Evolutionary conservation across 257 asterid genomes (phyloP), one percentile per base, ranked within the genome.

Genomic region (Echium plantagineum): DNA sequence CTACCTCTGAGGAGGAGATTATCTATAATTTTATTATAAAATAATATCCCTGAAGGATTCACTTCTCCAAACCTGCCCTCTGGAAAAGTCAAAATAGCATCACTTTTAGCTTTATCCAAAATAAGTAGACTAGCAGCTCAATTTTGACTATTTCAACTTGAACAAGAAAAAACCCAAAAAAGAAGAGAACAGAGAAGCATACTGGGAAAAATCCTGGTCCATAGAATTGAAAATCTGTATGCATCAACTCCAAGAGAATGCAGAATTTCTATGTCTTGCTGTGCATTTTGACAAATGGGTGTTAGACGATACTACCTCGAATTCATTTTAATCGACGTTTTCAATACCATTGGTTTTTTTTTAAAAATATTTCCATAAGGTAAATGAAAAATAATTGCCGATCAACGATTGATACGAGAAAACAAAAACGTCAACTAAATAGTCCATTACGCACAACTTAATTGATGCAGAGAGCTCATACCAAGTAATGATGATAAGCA

Each of bases 171-270:
- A 12, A 12, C 24, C 32, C 64, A 28, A 24, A 24, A 18, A 26
- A 5, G 21, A 20, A 7, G 15, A 63, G 63, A 49, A 56, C 0
- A 30, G 7, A 12, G 32, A 46, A 66, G 32, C 81, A 51, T 78
- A 89, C 95, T 74, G 7, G 97, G 97, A 58, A 89, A 83, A 71
- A 89, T 54, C 81, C 97, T 80, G 60, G 87, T 73, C 97, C 97
- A 86, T 5, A 95, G 84, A 75, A 89, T 86, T 22, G 97, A 89
- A 62, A 89, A 68, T 13, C 94, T 85, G 63, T 86, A 89, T 32
- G 91, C 73, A 66, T 73, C 65, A 62, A 82, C 76, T n/a, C 94
- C 93, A 22, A 81, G 84, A 31, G 87, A 80, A 54, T 79, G 78
- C 70, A 86, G 62, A 56, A 80, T 66, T 74, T 84, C 88, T 66